Evolutionary conservation across 129 eudicot genomes (phyloP), one percentile per base, ranked within the genome.

Genomic region (Heracleum sosnowskyi): DNA sequence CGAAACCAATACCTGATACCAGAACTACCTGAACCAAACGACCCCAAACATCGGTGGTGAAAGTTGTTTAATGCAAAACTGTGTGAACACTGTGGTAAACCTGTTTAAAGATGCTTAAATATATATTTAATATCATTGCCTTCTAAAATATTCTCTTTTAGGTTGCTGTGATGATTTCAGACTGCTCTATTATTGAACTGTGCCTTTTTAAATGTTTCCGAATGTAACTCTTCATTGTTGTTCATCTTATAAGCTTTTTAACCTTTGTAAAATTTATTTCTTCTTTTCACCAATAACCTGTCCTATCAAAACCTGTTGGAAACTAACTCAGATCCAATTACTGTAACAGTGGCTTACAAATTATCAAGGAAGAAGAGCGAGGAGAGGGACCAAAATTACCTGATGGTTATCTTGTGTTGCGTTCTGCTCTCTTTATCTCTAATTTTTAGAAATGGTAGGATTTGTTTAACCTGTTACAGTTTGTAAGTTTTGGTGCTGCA

Each of bases 311-410:
- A 31, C 13, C 10, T 64, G 71, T 64, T 64, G 71, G 39, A 28
- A 16, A 64, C 2, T 34, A n/a, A 39, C 29, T 9, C 6, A 1
- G 36, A 8, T 12, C 6, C 17, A 11, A 22, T 24, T 36, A 41
- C 49, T 72, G 60, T 84, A 82, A 66, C 95, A 95, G 99, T 95
- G 83, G 92, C 93, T 63, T 90, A 86, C 87, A 95, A 90, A 86
- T 73, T 95, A 64, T 92, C 99, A 35, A 95, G 85, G 87, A 90
- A 83, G 91, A 95, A 92, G 88, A 77, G 37, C 12, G 99, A 95
- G 22, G 99, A 95, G 44, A 87, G 8, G 44, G 44, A 40, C 11
- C 44, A 40, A 6, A 42, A 42, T 42, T 42, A 42, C 45, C 15
- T 42, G 0, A 42, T 42, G 11, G 3, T 42, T 42, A 42, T 41